These are phyloP conservation scores for Neurospora discreta DNA, from an alignment of 495 filamentous ascomycete species.

Conservation along the genomic window DNA sequence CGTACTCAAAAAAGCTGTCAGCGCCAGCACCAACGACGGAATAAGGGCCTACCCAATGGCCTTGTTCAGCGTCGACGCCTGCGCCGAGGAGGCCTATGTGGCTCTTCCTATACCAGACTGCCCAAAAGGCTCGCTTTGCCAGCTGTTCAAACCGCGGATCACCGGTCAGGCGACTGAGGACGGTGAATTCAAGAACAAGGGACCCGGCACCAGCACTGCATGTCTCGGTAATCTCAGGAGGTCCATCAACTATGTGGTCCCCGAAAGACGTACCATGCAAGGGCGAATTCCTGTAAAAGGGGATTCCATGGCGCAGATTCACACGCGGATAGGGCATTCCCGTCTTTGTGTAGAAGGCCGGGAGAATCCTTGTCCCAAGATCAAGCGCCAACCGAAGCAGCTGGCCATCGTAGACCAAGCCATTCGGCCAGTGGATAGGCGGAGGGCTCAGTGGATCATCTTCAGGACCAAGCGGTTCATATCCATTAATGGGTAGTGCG, in stretches of 20 bases:
- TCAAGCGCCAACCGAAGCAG: conserved; percentile 77
- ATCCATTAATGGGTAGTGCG: conserved; percentile 73
- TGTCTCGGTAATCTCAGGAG: conserved; percentile 78
- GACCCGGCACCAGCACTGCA: conserved; percentile 94
- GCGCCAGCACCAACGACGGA: conserved; percentile 90
- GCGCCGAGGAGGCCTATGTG: conserved; percentile 79
- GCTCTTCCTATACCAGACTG: conserved; percentile 81
- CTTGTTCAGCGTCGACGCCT: conserved; percentile 84
- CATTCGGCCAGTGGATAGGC: conserved; percentile 61
- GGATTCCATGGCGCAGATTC: conserved; percentile 83
- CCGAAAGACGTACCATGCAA: conserved; percentile 37
- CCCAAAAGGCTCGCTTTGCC: conserved; percentile 89
- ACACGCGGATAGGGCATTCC: conserved; percentile 92
- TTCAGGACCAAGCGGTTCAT: conserved; percentile 37
- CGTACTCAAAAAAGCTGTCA: conserved; percentile 98
- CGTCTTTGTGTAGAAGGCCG: conserved; percentile 79
- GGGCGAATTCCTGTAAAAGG: conserved; percentile 76
- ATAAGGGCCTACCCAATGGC: conserved; percentile 78
- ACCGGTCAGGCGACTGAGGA: conserved; percentile 77
- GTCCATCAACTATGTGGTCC: conserved; percentile 22
- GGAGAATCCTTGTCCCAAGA: conserved; percentile 70
- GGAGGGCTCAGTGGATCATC: conserved; percentile 27
- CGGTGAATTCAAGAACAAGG: conserved; percentile 84
- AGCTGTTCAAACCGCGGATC: conserved; percentile 77
- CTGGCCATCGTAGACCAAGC: conserved; percentile 82